Evolutionary conservation across 1,284 basidiomycete genomes (phyloP).

Genomic region (Ustilago cynodontis): DNA sequence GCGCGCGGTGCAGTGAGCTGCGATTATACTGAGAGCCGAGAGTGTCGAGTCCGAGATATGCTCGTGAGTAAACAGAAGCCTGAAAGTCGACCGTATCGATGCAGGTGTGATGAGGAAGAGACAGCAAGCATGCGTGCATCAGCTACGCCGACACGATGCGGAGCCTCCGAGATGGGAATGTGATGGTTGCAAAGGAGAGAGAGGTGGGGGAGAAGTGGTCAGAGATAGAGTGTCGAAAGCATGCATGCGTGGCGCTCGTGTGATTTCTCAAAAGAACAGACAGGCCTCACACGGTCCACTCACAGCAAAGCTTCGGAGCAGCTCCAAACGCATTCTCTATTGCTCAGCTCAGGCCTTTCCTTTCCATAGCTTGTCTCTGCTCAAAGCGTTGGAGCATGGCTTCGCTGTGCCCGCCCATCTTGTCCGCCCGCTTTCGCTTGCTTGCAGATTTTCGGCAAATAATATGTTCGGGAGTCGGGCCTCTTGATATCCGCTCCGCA

Average conservation of each 20-base stretch:
- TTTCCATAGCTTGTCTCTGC: background rate
- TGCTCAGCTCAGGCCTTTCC: background rate
- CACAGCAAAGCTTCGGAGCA: background rate
- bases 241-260: slow-evolving; percentile 15
- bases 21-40: background rate
- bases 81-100: background rate
- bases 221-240: background rate
- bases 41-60: background rate
- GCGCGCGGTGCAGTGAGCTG: background rate
- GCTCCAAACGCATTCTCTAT: background rate
- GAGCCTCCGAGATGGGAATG: background rate
- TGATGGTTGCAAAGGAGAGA: background rate
- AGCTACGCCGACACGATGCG: slow-evolving; percentile 8
- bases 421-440: too few species aligned
- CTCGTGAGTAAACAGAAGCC: background rate
- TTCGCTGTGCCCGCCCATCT: too few species aligned
- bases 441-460: background rate
- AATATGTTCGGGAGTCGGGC: slow-evolving; percentile 19
- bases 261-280: slow-evolving; percentile 19
- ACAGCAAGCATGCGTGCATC: background rate
- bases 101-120: background rate
- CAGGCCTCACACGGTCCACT: slow-evolving; percentile 14
- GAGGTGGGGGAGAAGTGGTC: background rate
- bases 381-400: too few species aligned
- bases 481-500: background rate